phyloP scores from a whole-genome alignment of 768 basidiomycete species.

The Trametes sanguinea region DNA sequence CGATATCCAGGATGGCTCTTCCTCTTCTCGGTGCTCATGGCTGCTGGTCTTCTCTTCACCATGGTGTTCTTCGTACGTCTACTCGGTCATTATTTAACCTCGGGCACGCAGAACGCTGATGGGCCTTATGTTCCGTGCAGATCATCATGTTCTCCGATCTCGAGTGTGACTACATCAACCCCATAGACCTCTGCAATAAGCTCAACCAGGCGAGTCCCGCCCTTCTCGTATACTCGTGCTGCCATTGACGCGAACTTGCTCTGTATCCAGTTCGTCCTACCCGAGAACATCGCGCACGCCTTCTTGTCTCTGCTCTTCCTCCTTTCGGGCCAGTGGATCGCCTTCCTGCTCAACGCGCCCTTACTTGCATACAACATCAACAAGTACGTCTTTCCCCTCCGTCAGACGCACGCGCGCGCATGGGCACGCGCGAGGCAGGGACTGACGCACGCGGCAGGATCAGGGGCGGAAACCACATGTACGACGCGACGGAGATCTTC shows the following conservation, averaged over 20 bases:
- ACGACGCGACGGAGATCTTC: slow-evolving; percentile 99
- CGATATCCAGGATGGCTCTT: slow-evolving; percentile 87
- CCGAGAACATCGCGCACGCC: slow-evolving; percentile 94
- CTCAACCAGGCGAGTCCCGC: slow-evolving; percentile 79
- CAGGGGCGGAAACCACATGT: slow-evolving; percentile 93
- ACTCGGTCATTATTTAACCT: background rate
- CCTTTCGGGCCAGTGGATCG: slow-evolving; percentile 93
- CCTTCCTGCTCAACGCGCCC: slow-evolving; percentile 88
- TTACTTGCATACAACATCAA: slow-evolving; percentile 89
- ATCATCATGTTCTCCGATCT: slow-evolving; percentile 99
- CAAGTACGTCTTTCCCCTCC: slow-evolving; percentile 62
- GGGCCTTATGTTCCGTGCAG: slow-evolving; percentile 41
- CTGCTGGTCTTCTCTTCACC: slow-evolving; percentile 93
- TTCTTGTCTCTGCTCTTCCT: slow-evolving; percentile 90
- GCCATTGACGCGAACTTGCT: background rate
- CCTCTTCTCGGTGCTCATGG: slow-evolving; percentile 93
- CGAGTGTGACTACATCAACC: slow-evolving; percentile 99
- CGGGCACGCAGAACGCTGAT: background rate
- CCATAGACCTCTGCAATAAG: slow-evolving; percentile 99
- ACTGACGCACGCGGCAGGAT: slow-evolving; percentile 53
- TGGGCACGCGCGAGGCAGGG: background rate
- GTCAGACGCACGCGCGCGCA: background rate
- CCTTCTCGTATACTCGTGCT: background rate
- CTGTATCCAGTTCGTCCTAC: slow-evolving; percentile 83
- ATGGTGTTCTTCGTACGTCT: slow-evolving; percentile 97